phyloP scores from a whole-genome alignment of 2,329 filamentous ascomycete species.

The Alternaria burnsii region DNA sequence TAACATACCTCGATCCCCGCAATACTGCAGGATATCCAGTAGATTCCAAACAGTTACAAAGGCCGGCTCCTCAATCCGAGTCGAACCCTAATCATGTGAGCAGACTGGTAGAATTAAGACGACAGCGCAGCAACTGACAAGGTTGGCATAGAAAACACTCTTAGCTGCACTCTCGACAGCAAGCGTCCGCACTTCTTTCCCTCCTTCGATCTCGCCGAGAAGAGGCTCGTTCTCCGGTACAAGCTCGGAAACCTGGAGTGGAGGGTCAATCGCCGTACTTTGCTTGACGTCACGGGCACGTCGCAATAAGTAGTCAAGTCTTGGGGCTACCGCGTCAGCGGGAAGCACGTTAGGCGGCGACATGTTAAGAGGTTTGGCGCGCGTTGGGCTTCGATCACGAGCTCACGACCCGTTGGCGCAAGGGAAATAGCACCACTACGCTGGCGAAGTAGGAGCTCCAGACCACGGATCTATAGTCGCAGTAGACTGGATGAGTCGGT shows the following conservation, averaged over 20 bases:
- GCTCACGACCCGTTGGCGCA: constrained; percentile 4
- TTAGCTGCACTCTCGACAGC: constrained; percentile 85
- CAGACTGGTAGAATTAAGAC: not conserved
- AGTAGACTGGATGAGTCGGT: not conserved
- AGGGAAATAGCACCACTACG: not conserved
- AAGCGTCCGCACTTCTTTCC: constrained; percentile 66
- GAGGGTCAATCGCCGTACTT: constrained; percentile 54
- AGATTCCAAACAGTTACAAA: constrained; percentile 93
- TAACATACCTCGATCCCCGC: constrained; percentile 78
- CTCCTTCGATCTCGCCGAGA: constrained; percentile 32
- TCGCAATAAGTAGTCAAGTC: constrained; percentile 52
- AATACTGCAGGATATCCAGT: constrained; percentile 86
- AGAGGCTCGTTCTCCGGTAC: constrained; percentile 40
- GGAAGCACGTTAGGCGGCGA: constrained; percentile 35
- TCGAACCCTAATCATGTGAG: constrained; percentile 67
- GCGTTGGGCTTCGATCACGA: constrained; percentile 14
- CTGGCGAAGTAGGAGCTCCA: not conserved
- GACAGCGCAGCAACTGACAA: constrained; percentile 64
- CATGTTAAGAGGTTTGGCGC: constrained; percentile 29
- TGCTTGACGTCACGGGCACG: constrained; percentile 53
- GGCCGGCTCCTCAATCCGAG: constrained; percentile 75
- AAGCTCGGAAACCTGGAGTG: constrained; percentile 54
- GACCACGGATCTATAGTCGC: not conserved
- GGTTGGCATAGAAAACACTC: constrained; percentile 78
- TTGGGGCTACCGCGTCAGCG: constrained; percentile 38